Evolutionary conservation across 2,329 filamentous ascomycete genomes (phyloP).

Genomic region (Trichoderma koningiopsis): DNA sequence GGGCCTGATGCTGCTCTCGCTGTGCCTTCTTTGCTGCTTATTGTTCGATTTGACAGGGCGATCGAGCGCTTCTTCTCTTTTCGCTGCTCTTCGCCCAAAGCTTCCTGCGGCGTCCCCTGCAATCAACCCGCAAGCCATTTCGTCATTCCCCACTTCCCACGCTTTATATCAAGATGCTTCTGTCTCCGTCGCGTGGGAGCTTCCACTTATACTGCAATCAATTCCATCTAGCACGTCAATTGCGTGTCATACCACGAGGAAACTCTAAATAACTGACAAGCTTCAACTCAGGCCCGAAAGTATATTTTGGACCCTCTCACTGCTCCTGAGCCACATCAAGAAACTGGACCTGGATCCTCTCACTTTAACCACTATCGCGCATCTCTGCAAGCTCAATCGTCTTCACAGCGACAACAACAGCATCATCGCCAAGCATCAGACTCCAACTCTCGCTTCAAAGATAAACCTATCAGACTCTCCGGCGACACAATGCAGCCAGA

Average conservation of each 20-base stretch:
- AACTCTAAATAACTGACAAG: constrained; percentile 4
- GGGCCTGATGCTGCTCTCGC: background rate
- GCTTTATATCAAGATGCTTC: background rate
- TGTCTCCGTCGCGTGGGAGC: background rate
- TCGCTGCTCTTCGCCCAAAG: background rate
- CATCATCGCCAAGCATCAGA: background rate
- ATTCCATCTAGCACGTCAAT: background rate
- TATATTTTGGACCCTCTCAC: constrained; percentile 71
- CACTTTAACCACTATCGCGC: constrained; percentile 45
- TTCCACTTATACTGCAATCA: background rate
- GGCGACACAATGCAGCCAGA: background rate
- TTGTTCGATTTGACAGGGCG: background rate
- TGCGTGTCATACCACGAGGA: background rate
- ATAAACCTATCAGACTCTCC: background rate
- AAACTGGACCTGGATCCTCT: constrained; percentile 65
- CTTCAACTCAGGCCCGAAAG: constrained; percentile 57
- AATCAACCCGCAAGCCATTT: background rate
- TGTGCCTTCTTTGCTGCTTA: background rate
- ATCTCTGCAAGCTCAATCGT: constrained; percentile 14
- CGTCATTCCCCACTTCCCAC: constrained; percentile 20
- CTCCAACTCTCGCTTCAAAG: background rate
- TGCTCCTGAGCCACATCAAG: constrained; percentile 66
- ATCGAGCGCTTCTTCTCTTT: background rate
- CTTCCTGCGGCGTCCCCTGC: background rate
- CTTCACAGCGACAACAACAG: background rate